phyloP scores from a whole-genome alignment of 2,329 filamentous ascomycete genomes.

The Xylaria hypoxylon region DNA sequence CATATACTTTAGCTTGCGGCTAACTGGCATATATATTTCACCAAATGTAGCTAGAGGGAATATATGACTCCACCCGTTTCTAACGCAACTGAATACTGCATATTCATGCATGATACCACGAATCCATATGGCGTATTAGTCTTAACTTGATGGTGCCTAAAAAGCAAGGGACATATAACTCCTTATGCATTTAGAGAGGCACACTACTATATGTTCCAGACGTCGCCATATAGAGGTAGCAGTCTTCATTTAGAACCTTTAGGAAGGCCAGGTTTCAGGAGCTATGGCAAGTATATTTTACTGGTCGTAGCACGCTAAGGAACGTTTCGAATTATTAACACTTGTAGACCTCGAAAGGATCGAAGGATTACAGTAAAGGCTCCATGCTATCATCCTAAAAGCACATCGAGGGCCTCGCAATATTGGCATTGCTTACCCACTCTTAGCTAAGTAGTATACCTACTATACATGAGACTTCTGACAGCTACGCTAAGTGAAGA shows the following conservation, averaged over 20 bases:
- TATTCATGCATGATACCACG: not conserved
- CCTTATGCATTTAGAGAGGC: not conserved
- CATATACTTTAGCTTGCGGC: not conserved
- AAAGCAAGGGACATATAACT: not conserved
- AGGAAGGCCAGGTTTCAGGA: not conserved
- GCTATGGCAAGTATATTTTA: not conserved
- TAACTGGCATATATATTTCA: not conserved
- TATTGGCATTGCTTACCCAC: not conserved
- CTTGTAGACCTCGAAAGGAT: conserved; percentile 8
- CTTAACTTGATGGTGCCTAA: not conserved
- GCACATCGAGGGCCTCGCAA: not conserved
- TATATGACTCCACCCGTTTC: not conserved
- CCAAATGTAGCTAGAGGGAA: not conserved
- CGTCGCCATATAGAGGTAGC: not conserved
- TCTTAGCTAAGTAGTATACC: not conserved
- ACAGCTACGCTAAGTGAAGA: not conserved
- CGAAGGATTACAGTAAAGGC: conserved; percentile 3
- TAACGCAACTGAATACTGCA: not conserved
- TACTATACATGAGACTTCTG: conserved; percentile 6
- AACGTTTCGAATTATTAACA: not conserved
- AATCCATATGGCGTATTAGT: not conserved
- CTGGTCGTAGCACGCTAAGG: not conserved
- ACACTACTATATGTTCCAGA: not conserved
- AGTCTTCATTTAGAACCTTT: not conserved
- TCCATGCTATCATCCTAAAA: conserved; percentile 8